Conservation (phyloP, 106 monocot species). For the Narthecium ossifragum region DNA sequence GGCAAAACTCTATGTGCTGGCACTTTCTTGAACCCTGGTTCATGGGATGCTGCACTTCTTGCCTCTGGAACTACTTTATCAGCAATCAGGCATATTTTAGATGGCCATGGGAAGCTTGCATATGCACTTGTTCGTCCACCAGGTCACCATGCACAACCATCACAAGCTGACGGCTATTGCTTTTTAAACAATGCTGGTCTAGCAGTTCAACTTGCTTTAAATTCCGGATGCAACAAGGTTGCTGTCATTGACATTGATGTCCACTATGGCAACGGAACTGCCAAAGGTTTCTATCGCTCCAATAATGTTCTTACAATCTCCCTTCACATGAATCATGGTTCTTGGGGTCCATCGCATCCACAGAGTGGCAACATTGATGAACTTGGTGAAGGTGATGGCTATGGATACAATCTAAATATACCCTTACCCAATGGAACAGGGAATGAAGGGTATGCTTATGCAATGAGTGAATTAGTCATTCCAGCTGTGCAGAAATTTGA, state of each 20-base stretch:
- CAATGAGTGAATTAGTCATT: slow-evolving; percentile 62
- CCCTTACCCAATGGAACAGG: slow-evolving; percentile 96
- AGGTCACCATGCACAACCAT: slow-evolving; percentile 93
- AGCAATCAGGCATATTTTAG: slow-evolving; percentile 67
- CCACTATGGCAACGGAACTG: slow-evolving; percentile 93
- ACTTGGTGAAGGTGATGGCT: slow-evolving; percentile 57
- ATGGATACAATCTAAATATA: slow-evolving; percentile 84
- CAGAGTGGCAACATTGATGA: slow-evolving; percentile 72
- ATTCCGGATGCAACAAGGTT: slow-evolving; percentile 48
- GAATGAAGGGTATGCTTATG: slow-evolving; percentile 71
- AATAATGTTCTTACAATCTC: slow-evolving; percentile 74
- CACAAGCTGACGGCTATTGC: slow-evolving; percentile 86
- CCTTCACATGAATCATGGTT: slow-evolving; percentile 93
- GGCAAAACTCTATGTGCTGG: slow-evolving; percentile 51
- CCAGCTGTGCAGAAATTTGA: slow-evolving; percentile 65
- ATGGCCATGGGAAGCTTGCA: slow-evolving; percentile 54
- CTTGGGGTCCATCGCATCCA: slow-evolving; percentile 89
- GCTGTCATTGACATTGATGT: slow-evolving; percentile 81
- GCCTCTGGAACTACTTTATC: slow-evolving; percentile 80
- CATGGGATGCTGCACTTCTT: slow-evolving; percentile 77
- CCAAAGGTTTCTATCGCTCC: slow-evolving; percentile 79
- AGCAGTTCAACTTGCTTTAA: slow-evolving; percentile 60
- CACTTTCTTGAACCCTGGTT: slow-evolving; percentile 80
- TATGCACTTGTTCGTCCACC: slow-evolving; percentile 92
- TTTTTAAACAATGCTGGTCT: slow-evolving; percentile 91